Percentiles rank a stretch among this genome's conserved stretches.
Conservation (phyloP, 768 basidiomycete genomes). For the Lactifluus subvellereus region DNA sequence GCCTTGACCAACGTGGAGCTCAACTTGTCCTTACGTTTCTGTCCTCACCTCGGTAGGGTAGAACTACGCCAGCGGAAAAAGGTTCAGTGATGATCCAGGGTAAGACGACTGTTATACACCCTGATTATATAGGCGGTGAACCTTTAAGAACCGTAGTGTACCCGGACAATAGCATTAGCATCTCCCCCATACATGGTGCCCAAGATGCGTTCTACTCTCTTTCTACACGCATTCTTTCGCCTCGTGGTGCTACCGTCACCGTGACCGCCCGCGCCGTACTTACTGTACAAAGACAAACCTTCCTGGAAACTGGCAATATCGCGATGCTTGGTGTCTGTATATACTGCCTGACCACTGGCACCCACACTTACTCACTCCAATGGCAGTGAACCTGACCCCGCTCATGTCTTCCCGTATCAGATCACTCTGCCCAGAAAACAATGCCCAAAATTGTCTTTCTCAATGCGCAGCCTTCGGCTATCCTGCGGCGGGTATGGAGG, state of each 20-base stretch:
- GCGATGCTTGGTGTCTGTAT: slow-evolving; percentile 54
- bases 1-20: too few relatives aligned
- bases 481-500: slow-evolving; percentile 65
- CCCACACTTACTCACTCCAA: slow-evolving; percentile 32
- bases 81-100: neutral
- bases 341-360: neutral
- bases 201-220: slow-evolving; percentile 14
- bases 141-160: slow-evolving; percentile 10
- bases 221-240: slow-evolving; percentile 4
- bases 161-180: neutral
- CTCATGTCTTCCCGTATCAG: slow-evolving; percentile 55
- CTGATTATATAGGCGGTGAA: neutral
- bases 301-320: slow-evolving; percentile 60
- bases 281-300: slow-evolving; percentile 46
- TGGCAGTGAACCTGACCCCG: slow-evolving; percentile 42
- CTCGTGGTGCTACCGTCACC: neutral
- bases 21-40: neutral
- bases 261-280: slow-evolving; percentile 57
- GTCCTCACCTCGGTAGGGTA: neutral
- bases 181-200: slow-evolving; percentile 10
- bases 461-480: slow-evolving; percentile 71
- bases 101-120: neutral
- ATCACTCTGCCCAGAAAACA: slow-evolving; percentile 57
- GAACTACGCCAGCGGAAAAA: neutral
- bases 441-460: slow-evolving; percentile 55